Base-by-base conservation (phyloP, 2,329 filamentous ascomycete species). In the Neoascochyta sp. region DNA sequence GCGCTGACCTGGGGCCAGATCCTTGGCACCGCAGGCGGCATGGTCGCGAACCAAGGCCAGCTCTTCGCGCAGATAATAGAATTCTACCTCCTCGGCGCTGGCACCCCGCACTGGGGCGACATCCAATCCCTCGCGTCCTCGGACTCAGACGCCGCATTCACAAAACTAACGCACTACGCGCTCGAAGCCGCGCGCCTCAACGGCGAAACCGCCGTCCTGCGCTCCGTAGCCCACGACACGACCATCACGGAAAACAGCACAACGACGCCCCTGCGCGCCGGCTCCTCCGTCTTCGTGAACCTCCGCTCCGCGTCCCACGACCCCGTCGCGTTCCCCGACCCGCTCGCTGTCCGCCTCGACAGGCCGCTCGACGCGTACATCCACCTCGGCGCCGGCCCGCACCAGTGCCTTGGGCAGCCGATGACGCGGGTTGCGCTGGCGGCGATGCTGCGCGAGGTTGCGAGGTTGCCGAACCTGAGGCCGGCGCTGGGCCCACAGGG, bases 31-130 rank as follows among this genome's bases (percentile, higher is more conserved):
- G 73, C 73, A 1, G 73, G 71, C 15, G 71, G 71, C 20, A 60
- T 62, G 52, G 71, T 76, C 3, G 64, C 70, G 3, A 77, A 75
- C 34, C 75, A 78, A 46, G 73, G 70, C 6, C 73, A 77, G 36
- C 66, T 78, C 13, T 76, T 78, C 45, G 70, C 64, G 0, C 75
- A 78, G 41, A 73, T 67, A 15, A 52, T 80, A 27, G 76, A 78
- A 45, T 75, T 70, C 50, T 78, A 75, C 52, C 63, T 79, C 24
- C 36, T 50, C 2, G 68, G 70, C 18, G 65, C 67, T 12, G 73
- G 72, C 18, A 41, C 45, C n/a, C 43, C 63, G 19, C 65, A 76
- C 52, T 65, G 73, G 44, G 54, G 65, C 3, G 62, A 66, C 7
- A 71, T 77, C 22, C 65, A 71, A 20, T 49, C 56, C 2, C 60